Base-by-base conservation (phyloP, 169 alveolate species). In the Plasmodium ovale region DNA sequence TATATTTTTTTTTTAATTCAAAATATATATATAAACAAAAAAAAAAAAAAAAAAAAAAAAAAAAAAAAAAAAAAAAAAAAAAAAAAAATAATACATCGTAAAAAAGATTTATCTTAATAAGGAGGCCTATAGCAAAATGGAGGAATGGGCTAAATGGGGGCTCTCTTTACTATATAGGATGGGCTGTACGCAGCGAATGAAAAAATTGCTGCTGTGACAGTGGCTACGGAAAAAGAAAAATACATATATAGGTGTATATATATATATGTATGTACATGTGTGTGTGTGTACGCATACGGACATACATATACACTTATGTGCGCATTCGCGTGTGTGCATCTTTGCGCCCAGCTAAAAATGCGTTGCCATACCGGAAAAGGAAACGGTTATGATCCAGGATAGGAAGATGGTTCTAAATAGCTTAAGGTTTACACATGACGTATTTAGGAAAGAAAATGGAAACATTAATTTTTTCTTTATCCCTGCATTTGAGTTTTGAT, bases 151-250 rank as follows among this genome's bases (percentile, higher is more conserved):
- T 35, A 82, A 16, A 23, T 19, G n/a, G 69, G 53, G 9, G 54
- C 7, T 39, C 53, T 59, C 72, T 14, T 19, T 39, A 65, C 35
- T 27, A 59, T 0, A 19, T 84, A 84, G 10, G 91, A 84, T n/a
- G 91, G 91, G 23, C 87, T 84, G 29, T 84, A 84, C 1, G 91
- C 85, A 7, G 91, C 91, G 31, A 84, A 84, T 23, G 91, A 84
- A 59, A 54, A 84, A 25, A 84, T 84, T 7, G 60, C 85, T 42
- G 91, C 91, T 31, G 91, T 84, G 33, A 84, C 91, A 44, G 85
- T 35, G 2, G 91, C 91, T 84, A 39, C 6, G 47, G 47, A 19
- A 47, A 64, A 77, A 64, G 35, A 65, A 65, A 65, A 49, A 82
- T 33, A 87, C 27, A 85, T 1, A 39, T 44, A 85, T 37, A 59